Base-by-base conservation (phyloP, 2,329 filamentous ascomycete species). In the Sphaerulina populicola region DNA sequence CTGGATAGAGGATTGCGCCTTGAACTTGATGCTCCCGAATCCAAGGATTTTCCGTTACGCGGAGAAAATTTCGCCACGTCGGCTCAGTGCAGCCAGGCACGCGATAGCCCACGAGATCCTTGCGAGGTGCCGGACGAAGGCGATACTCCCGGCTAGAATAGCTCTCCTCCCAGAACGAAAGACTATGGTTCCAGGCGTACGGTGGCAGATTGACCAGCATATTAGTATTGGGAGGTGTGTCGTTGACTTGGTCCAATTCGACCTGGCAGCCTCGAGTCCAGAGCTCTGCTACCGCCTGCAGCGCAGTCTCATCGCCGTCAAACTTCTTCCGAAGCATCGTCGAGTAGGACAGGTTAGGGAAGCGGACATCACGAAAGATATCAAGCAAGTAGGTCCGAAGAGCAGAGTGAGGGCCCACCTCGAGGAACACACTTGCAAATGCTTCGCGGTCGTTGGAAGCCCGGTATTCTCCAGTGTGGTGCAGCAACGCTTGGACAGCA, bases 1-100 rank as follows among this genome's bases (percentile, higher is more conserved):
- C 53, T 1, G 55, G 55, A 15, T 50, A 52, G 2, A 57, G 37
- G 9, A 53, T 47, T 12, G 41, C 45, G 11, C 35, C 38, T 6
- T 47, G 23, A 18, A 55, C 47, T 6, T 45, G 44, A 40, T 58
- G 56, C n/a, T 58, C 53, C 8, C 40, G 33, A 12, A 58, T 41
- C 56, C 56, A 58, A 12, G 53, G 48, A 9, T 44, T 35, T 23
- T 56, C 54, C 11, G 15, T 43, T 3, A 36, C 29, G 27, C 49
- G 44, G 4, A 58, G 31, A 23, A 54, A 43, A 15, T 53, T 53
- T 9, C 54, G 44, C 56, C 56, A 58, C 23, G 23, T 42, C n/a
- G 52, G 55, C 35, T 45, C 37, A 4, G 35, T 21, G n/a, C n/a
- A 18, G 6, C 12, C 47, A 3, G 61, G 53, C 12, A 49, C 40